Evolutionary conservation across 2,329 filamentous ascomycete genomes (phyloP).

Genomic region (Sordariomycetes sp.): DNA sequence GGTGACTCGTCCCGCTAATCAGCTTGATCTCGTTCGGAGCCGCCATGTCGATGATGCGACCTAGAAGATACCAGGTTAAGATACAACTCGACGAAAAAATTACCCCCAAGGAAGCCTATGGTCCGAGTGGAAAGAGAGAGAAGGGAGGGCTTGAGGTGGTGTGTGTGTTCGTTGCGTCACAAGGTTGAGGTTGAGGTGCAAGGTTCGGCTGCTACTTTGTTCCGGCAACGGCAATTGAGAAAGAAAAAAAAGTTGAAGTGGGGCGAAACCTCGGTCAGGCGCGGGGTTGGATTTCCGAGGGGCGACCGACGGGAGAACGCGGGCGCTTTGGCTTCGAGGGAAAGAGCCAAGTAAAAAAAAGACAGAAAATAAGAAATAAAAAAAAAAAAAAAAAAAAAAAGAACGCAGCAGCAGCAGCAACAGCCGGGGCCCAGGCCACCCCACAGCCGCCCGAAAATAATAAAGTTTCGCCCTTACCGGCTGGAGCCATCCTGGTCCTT

Average conservation of each 20-base stretch:
- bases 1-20: conserved; percentile 37
- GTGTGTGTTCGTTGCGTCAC: not conserved
- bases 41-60: conserved; percentile 7
- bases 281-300: not conserved
- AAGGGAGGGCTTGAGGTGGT: not conserved
- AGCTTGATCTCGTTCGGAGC: conserved; percentile 45
- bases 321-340: not conserved
- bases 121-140: conserved; percentile 4
- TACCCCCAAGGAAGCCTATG: not conserved
- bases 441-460: not conserved
- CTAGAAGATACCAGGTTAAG: not conserved
- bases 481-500: not conserved
- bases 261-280: not conserved
- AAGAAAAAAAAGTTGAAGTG: not conserved
- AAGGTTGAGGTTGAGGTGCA: not conserved
- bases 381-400: not conserved
- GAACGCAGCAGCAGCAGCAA: not conserved
- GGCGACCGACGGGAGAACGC: not conserved
- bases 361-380: too few relatives aligned
- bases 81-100: not conserved
- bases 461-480: not conserved
- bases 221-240: not conserved
- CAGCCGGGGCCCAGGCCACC: too few relatives aligned
- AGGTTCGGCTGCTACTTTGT: not conserved
- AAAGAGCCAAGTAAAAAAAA: not conserved